These are phyloP conservation scores for Gymnopus androsaceus DNA, from an alignment of 1,284 basidiomycete species.

Conservation along the genomic window DNA sequence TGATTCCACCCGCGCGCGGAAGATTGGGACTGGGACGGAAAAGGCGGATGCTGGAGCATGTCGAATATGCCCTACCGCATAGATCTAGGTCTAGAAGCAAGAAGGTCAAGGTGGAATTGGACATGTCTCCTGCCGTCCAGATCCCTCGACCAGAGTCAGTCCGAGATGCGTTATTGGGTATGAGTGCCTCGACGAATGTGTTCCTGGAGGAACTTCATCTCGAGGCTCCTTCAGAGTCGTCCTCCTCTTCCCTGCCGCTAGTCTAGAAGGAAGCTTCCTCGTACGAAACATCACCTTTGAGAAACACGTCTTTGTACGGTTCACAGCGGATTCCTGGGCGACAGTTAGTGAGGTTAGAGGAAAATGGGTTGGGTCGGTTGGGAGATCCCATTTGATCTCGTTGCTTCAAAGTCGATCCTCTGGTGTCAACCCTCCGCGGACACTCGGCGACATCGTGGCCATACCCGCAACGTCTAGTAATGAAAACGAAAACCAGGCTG, in stretches of 20 bases:
- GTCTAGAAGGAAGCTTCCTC: slow-evolving; percentile 62
- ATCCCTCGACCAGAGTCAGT: slow-evolving; percentile 2
- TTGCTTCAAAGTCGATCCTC: slow-evolving; percentile 27
- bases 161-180: not conserved
- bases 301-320: slow-evolving; percentile 85
- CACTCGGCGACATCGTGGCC: slow-evolving; percentile 35
- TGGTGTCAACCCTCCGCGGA: slow-evolving; percentile 32
- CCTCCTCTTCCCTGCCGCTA: not conserved
- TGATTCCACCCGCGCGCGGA: not conserved
- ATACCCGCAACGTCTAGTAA: not conserved
- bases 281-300: slow-evolving; percentile 87
- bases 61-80: too few species aligned
- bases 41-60: not conserved
- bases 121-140: not conserved
- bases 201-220: slow-evolving; percentile 4
- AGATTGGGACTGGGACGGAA: not conserved
- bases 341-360: slow-evolving; percentile 88
- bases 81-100: not conserved
- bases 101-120: not conserved
- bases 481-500: not conserved
- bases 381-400: slow-evolving; percentile 23
- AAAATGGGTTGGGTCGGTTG: slow-evolving; percentile 57
- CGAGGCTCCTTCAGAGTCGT: not conserved
- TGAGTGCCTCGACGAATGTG: not conserved
- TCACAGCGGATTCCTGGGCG: slow-evolving; percentile 93